A percentile compares a stretch with the other conserved stretches of the same genome.
Evolutionary conservation across 1,139 yeast genomes (phyloP).

Genomic region (Yamadazyma sp.): DNA sequence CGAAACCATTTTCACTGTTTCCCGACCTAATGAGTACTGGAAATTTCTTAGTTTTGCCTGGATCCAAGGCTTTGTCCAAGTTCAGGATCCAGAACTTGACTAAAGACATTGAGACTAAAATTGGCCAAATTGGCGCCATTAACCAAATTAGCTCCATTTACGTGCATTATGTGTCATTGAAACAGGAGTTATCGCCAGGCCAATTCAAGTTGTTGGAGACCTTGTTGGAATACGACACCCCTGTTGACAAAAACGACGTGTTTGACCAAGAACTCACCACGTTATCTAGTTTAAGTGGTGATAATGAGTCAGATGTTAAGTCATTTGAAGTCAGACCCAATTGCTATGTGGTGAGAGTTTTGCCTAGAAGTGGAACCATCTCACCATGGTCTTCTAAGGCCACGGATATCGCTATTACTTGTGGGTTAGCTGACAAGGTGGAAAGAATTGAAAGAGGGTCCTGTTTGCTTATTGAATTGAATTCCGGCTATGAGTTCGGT

Average conservation of each 20-base stretch:
- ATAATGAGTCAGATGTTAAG: constrained; percentile 21
- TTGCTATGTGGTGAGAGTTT: constrained; percentile 65
- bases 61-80: constrained; percentile 86
- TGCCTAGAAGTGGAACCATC: constrained; percentile 94
- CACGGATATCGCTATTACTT: constrained; percentile 85
- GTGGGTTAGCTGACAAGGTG: constrained; percentile 72
- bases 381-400: constrained; percentile 99
- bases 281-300: constrained; percentile 28
- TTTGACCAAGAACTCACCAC: constrained; percentile 47
- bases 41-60: constrained; percentile 65
- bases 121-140: constrained; percentile 60
- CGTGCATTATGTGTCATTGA: constrained; percentile 77
- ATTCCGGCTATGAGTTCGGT: constrained; percentile 62
- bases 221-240: constrained; percentile 74
- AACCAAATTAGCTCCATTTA: constrained; percentile 70
- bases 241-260: constrained; percentile 47
- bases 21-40: constrained; percentile 4
- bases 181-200: constrained; percentile 30
- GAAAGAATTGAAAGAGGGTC: constrained; percentile 91
- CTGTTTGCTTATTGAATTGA: constrained; percentile 67
- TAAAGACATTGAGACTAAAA: constrained; percentile 69
- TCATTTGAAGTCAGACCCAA: constrained; percentile 41
- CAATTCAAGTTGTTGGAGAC: constrained; percentile 54
- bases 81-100: constrained; percentile 78
- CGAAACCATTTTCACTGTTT: background rate